Evolutionary conservation across 345 rosid species (phyloP).

Genomic region (Eucalyptus curtisii): DNA sequence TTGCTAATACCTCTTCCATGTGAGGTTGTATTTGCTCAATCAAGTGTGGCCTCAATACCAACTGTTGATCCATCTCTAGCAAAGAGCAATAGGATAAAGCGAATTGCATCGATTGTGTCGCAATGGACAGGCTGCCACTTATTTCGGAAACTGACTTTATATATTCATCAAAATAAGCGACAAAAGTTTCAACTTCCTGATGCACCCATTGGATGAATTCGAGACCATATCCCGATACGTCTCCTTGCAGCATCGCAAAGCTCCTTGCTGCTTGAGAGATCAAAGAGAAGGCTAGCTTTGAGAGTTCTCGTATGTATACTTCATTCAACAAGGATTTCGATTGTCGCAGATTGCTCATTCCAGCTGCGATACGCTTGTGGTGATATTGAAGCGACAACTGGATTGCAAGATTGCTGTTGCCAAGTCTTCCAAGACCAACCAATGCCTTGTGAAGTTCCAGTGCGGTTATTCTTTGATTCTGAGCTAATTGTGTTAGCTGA

Average conservation of each 20-base stretch:
- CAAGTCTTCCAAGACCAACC: constrained; percentile 31
- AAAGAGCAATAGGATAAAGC: constrained; percentile 35
- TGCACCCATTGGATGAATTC: constrained; percentile 38
- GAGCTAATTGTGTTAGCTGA: constrained; percentile 26
- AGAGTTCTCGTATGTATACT: constrained; percentile 27
- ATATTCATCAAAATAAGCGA: constrained; percentile 13
- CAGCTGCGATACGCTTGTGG: constrained; percentile 30
- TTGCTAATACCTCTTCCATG: constrained; percentile 31
- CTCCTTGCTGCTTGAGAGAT: constrained; percentile 55
- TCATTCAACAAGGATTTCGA: constrained; percentile 9
- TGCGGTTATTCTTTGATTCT: constrained; percentile 37
- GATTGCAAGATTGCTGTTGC: constrained; percentile 26
- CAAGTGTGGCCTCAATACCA: constrained; percentile 24
- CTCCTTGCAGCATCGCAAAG: constrained; percentile 35
- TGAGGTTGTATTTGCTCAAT: constrained; percentile 28
- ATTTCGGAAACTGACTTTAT: constrained; percentile 27
- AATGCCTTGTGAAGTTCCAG: constrained; percentile 46
- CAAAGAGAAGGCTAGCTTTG: constrained; percentile 39
- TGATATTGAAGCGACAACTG: constrained; percentile 39
- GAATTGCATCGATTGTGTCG: constrained; percentile 32
- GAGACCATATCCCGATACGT: constrained; percentile 16
- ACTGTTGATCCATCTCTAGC: constrained; percentile 21
- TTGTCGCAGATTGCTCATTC: constrained; percentile 16
- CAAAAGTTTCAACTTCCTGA: constrained; percentile 33
- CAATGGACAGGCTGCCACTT: constrained; percentile 23